A percentile compares a stretch with the other conserved stretches of the same genome.
These are phyloP conservation scores for Vinca minor DNA, from an alignment of 257 asterid species.

Conservation along the genomic window DNA sequence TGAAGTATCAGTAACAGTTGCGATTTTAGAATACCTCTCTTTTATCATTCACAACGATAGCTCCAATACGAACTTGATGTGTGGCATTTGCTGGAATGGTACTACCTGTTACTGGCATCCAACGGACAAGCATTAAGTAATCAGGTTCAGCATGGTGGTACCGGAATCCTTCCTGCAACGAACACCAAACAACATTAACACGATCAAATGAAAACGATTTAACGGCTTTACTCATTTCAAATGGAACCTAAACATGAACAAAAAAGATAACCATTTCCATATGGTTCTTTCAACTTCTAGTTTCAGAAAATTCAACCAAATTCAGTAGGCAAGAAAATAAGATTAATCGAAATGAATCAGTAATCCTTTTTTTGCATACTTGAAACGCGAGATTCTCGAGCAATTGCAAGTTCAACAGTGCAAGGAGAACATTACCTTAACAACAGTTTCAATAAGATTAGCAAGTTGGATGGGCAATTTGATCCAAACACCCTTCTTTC, in stretches of 20 bases:
- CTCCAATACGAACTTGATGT: slow-evolving; percentile 63
- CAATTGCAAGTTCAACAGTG: neutral
- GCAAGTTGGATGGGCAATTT: slow-evolving; percentile 51
- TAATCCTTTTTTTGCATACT: neutral
- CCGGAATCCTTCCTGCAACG: slow-evolving; percentile 61
- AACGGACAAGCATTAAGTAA: slow-evolving; percentile 63
- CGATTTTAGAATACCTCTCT: slow-evolving; percentile 41
- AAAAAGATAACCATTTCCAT: neutral
- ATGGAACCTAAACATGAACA: neutral
- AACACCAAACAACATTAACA: slow-evolving; percentile 5
- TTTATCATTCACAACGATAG: slow-evolving; percentile 57
- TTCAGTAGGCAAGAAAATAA: neutral
- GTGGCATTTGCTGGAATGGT: slow-evolving; percentile 67
- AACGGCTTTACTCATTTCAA: neutral
- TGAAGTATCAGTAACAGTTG: neutral
- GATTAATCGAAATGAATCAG: neutral
- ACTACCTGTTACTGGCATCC: slow-evolving; percentile 49
- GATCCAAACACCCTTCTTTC: slow-evolving; percentile 76
- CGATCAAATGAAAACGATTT: neutral
- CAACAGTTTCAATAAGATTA: slow-evolving; percentile 52
- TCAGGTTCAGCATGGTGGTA: slow-evolving; percentile 79
- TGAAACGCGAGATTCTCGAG: neutral
- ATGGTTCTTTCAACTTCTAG: neutral
- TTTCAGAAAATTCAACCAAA: neutral
- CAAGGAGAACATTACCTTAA: slow-evolving; percentile 35